Conservation (phyloP, 345 rosid species). For the Diplotaxis tenuifolia region DNA sequence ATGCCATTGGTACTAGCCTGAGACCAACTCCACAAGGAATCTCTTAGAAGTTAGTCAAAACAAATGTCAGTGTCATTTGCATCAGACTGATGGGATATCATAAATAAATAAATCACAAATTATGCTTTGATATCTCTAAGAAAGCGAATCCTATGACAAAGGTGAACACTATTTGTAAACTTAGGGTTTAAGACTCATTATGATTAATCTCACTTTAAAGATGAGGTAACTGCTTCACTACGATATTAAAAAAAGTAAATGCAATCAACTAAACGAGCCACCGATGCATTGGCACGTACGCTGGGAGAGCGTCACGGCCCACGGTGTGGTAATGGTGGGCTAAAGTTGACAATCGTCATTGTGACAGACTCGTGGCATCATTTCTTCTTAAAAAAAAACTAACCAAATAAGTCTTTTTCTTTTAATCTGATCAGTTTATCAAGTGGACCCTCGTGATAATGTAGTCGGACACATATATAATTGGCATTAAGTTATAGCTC, state of each 20-base stretch:
- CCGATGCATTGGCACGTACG: background rate
- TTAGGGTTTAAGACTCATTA: slow-evolving; percentile 4
- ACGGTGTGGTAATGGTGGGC: slow-evolving; percentile 20
- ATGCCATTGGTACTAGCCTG: background rate
- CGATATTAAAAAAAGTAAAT: slow-evolving; percentile 7
- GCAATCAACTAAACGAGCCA: background rate
- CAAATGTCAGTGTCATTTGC: slow-evolving; percentile 1
- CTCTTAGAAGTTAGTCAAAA: background rate
- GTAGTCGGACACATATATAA: slow-evolving; percentile 9
- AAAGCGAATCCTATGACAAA: slow-evolving; percentile 30
- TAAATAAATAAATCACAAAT: background rate
- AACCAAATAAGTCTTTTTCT: slow-evolving; percentile 19
- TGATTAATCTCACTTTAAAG: background rate
- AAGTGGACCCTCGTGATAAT: slow-evolving; percentile 19
- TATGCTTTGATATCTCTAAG: background rate
- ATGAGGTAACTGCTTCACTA: slow-evolving; percentile 21
- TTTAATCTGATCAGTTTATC: background rate
- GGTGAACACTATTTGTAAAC: slow-evolving; percentile 15
- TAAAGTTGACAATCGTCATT: slow-evolving; percentile 33
- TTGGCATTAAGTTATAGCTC: background rate
- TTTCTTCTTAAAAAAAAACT: background rate
- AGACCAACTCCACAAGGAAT: background rate
- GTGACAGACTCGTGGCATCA: slow-evolving; percentile 31
- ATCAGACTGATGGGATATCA: background rate
- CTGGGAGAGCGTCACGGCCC: slow-evolving; percentile 13